phyloP scores from a whole-genome alignment of 129 eudicot species.

The Helianthus annuus region DNA sequence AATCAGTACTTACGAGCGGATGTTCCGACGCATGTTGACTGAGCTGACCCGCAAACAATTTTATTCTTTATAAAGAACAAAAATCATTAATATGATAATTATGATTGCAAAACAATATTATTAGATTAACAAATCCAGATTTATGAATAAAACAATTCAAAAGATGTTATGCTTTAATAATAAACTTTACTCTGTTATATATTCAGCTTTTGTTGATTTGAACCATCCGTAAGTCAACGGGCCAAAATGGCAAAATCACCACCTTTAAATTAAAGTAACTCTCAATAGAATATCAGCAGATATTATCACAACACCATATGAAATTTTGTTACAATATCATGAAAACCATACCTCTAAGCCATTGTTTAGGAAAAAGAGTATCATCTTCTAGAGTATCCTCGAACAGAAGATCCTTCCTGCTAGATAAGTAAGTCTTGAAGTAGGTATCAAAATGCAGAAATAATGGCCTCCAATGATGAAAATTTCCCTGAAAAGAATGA shows the following conservation, averaged over 20 bases:
- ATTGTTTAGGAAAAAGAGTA: slow-evolving; percentile 71
- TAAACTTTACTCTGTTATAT: not conserved
- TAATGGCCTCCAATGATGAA: slow-evolving; percentile 98
- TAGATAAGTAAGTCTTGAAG: slow-evolving; percentile 74
- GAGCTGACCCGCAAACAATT: not conserved
- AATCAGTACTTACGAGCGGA: slow-evolving; percentile 39
- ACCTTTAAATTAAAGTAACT: not conserved
- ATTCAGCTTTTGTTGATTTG: slow-evolving; percentile 2
- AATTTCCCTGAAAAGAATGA: slow-evolving; percentile 75
- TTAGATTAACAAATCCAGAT: not conserved
- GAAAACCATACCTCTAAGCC: slow-evolving; percentile 79
- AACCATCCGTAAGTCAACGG: not conserved
- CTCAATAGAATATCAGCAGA: not conserved
- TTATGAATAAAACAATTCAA: not conserved
- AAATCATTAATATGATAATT: not conserved
- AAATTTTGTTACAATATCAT: not conserved
- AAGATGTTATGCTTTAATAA: not conserved
- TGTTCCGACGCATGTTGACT: not conserved
- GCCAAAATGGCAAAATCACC: not conserved
- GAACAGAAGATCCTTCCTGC: slow-evolving; percentile 81
- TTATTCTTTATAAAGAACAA: not conserved
- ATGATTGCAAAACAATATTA: slow-evolving; percentile 5
- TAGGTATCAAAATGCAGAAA: slow-evolving; percentile 92
- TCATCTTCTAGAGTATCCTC: slow-evolving; percentile 64
- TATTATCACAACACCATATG: not conserved